Conservation (phyloP, 2,329 filamentous ascomycete species). For the Nannizzia gypsea region DNA sequence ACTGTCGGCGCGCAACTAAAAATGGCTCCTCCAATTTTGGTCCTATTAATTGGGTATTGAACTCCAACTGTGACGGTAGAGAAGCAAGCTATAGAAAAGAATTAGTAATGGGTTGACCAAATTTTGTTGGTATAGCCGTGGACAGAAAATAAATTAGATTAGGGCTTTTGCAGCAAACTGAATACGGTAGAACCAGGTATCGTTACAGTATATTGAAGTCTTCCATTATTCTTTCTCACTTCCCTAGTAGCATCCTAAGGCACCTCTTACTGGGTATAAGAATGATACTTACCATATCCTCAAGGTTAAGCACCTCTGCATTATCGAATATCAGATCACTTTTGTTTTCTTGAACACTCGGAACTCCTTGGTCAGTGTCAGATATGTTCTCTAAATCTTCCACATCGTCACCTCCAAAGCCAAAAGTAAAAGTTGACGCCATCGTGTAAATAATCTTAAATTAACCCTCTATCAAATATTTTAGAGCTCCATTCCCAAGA, state of each 20-base stretch:
- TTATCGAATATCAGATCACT: constrained; percentile 1
- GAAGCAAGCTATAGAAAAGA: constrained; percentile 36
- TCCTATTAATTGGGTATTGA: constrained; percentile 39
- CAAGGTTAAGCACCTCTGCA: constrained; percentile 33
- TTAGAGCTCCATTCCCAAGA: too few relatives aligned
- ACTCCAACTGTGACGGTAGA: constrained; percentile 50
- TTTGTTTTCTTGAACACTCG: background rate
- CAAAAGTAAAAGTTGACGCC: constrained; percentile 11
- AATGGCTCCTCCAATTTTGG: constrained; percentile 10
- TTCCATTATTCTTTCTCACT: background rate
- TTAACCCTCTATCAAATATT: background rate
- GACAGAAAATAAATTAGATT: too few relatives aligned
- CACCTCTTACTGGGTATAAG: too few relatives aligned
- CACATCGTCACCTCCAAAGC: constrained; percentile 10
- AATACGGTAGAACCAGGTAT: too few relatives aligned
- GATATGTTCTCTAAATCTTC: constrained; percentile 6
- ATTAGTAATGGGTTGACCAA: background rate
- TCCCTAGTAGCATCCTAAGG: too few relatives aligned
- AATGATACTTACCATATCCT: constrained; percentile 36
- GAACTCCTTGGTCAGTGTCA: background rate
- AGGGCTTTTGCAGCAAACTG: too few relatives aligned
- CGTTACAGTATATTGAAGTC: too few relatives aligned
- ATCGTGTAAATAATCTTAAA: background rate
- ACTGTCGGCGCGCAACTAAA: constrained; percentile 44
- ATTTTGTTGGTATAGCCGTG: background rate